Evolutionary conservation across 2,329 filamentous ascomycete species (phyloP).

Genomic region (Diaporthe vaccinii): DNA sequence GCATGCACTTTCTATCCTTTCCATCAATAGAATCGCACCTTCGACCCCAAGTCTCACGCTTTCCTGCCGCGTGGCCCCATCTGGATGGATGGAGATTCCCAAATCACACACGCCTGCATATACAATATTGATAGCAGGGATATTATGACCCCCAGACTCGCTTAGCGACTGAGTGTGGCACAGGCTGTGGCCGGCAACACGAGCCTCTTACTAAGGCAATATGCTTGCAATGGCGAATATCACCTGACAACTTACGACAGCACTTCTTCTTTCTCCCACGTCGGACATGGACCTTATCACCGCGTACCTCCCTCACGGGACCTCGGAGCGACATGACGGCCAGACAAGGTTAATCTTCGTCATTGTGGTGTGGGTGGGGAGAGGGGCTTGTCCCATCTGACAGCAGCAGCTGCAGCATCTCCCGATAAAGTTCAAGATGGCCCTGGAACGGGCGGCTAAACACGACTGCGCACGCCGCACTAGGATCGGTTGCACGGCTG

Average conservation of each 20-base stretch:
- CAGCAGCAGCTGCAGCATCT: slow-evolving; percentile 32
- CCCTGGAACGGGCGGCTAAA: slow-evolving; percentile 6
- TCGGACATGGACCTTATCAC: slow-evolving; percentile 1
- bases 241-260: slow-evolving; percentile 11
- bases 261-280: background rate
- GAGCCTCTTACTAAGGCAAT: slow-evolving; percentile 2
- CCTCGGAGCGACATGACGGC: background rate
- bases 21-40: slow-evolving; percentile 8
- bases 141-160: background rate
- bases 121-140: background rate
- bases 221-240: slow-evolving; percentile 9
- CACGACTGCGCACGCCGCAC: slow-evolving; percentile 17
- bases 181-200: slow-evolving; percentile 10
- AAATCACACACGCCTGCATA: slow-evolving; percentile 24
- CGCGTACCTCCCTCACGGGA: slow-evolving; percentile 5
- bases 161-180: slow-evolving; percentile 4
- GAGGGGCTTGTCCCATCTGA: slow-evolving; percentile 19
- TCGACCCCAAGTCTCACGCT: background rate
- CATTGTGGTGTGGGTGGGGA: background rate
- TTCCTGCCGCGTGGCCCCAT: slow-evolving; percentile 11
- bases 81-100: slow-evolving; percentile 9
- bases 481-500: slow-evolving; percentile 32
- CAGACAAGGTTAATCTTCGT: background rate
- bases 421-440: slow-evolving; percentile 30
- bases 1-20: slow-evolving; percentile 13